Evolutionary conservation across 208 protist species (phyloP).

Genomic region (Porcisia hertigi): DNA sequence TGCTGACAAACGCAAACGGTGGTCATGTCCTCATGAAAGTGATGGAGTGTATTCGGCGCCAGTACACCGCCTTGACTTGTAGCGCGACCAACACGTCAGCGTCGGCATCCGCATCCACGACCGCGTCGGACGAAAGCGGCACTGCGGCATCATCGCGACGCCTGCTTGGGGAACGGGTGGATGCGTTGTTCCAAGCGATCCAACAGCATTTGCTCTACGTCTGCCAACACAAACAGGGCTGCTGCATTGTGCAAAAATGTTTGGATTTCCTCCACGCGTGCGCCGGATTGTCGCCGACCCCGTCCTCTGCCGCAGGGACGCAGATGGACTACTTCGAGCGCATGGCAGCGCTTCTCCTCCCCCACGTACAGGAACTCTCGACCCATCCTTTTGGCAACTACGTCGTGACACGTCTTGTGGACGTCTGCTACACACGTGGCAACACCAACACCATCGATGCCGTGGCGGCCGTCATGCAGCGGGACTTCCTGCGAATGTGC

Average conservation of each 20-base stretch:
- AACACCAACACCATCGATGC: slow-evolving; percentile 45
- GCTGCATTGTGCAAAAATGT: slow-evolving; percentile 95
- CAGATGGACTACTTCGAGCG: slow-evolving; percentile 33
- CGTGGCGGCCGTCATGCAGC: slow-evolving; percentile 35
- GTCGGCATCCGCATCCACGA: not conserved
- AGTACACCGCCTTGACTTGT: slow-evolving; percentile 22
- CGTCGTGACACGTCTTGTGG: slow-evolving; percentile 95
- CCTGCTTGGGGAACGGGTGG: slow-evolving; percentile 25
- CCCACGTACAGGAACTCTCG: slow-evolving; percentile 76
- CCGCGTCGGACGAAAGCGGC: not conserved
- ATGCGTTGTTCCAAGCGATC: slow-evolving; percentile 48
- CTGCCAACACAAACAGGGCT: slow-evolving; percentile 71
- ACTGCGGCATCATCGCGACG: slow-evolving; percentile 10
- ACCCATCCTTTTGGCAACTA: slow-evolving; percentile 97
- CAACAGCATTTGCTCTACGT: slow-evolving; percentile 51
- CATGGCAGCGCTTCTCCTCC: slow-evolving; percentile 53
- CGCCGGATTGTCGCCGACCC: slow-evolving; percentile 7
- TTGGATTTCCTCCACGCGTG: slow-evolving; percentile 77
- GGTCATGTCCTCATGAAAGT: slow-evolving; percentile 95
- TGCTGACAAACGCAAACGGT: slow-evolving; percentile 96
- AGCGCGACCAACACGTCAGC: not conserved
- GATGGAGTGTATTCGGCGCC: slow-evolving; percentile 41
- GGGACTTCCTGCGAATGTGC: slow-evolving; percentile 60
- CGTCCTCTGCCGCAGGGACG: not conserved
- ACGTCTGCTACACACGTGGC: slow-evolving; percentile 54